Conservation (phyloP, 2,329 filamentous ascomycete species). For the Blastomyces gilchristii region DNA sequence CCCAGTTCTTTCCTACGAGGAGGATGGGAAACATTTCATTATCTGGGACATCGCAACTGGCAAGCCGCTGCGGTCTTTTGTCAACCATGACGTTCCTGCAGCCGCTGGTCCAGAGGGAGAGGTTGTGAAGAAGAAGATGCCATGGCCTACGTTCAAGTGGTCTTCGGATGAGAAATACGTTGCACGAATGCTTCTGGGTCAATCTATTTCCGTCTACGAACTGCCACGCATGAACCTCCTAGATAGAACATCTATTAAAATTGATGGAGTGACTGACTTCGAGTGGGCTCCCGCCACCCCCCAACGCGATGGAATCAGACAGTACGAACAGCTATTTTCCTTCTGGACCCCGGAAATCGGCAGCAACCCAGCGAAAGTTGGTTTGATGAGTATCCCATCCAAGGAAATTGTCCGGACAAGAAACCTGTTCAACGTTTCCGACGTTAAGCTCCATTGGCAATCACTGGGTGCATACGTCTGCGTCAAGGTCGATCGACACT, state of each 20-base stretch:
- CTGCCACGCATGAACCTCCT: slow-evolving; percentile 79
- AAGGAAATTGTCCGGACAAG: slow-evolving; percentile 90
- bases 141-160: slow-evolving; percentile 99
- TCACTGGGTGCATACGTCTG: slow-evolving; percentile 88
- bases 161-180: slow-evolving; percentile 96
- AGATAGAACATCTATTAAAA: slow-evolving; percentile 87
- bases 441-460: slow-evolving; percentile 98
- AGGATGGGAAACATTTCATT: slow-evolving; percentile 98
- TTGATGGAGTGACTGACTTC: slow-evolving; percentile 94
- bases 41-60: slow-evolving; percentile 93
- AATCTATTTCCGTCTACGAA: slow-evolving; percentile 87
- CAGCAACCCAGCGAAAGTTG: slow-evolving; percentile 95
- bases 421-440: slow-evolving; percentile 95
- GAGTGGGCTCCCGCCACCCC: slow-evolving; percentile 88
- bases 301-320: slow-evolving; percentile 74
- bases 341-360: slow-evolving; percentile 99
- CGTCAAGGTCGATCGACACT: slow-evolving; percentile 97
- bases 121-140: slow-evolving; percentile 77
- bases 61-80: slow-evolving; percentile 84
- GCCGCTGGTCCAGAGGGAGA: slow-evolving; percentile 50
- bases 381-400: slow-evolving; percentile 87
- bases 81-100: slow-evolving; percentile 67
- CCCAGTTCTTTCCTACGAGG: slow-evolving; percentile 73
- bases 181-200: slow-evolving; percentile 75
- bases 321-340: slow-evolving; percentile 89